Evolutionary conservation across 441 rosid genomes (phyloP), one percentile per base, ranked within the genome.

Genomic region (Jatropha podagrica): DNA sequence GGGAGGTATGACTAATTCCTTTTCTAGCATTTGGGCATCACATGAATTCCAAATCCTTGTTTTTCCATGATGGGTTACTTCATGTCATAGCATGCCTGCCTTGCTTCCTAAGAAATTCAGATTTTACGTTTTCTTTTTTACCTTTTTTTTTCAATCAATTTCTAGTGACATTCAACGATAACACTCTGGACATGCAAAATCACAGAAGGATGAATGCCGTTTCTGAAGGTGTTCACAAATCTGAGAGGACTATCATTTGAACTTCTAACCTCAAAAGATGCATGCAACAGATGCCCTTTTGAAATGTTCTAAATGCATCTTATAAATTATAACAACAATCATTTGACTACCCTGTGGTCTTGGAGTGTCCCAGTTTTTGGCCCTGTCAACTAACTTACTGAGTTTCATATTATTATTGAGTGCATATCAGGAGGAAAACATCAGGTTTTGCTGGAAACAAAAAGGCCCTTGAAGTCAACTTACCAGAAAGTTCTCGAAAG

Each of bases 401-500:
- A 14, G 4, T 41, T 41, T 7, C 23, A 5, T 26, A 11, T 60
- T 37, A 65, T 27, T 44, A 38, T 23, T 67, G 32, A 6, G 18
- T 77, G 71, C 76, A 51, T 81, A 61, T 70, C 86, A 96, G 98
- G 89, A 93, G 99, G 75, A 96, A 86, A 85, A 82, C 97, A 74
- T 91, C 94, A 77, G 91, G 92, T 73, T 59, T 90, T 73, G 81
- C 95, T 59, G 97, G 92, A 72, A 96, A 88, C 90, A 96, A 89
- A 83, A 96, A 86, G 83, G 86, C 82, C 73, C 98, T 94, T 77
- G 99, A 94, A 85, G 98, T 94, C 70, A 91, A 92, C 83, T 85
- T 94, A 78, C 91, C 98, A 81, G 98, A 96, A 88, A 96, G 98
- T 83, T 96, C 98, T 18, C 89, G 99, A 76, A 94, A 96, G 76